Base-by-base conservation (phyloP, 2,329 filamentous ascomycete species). In the Penicillium sp. region DNA sequence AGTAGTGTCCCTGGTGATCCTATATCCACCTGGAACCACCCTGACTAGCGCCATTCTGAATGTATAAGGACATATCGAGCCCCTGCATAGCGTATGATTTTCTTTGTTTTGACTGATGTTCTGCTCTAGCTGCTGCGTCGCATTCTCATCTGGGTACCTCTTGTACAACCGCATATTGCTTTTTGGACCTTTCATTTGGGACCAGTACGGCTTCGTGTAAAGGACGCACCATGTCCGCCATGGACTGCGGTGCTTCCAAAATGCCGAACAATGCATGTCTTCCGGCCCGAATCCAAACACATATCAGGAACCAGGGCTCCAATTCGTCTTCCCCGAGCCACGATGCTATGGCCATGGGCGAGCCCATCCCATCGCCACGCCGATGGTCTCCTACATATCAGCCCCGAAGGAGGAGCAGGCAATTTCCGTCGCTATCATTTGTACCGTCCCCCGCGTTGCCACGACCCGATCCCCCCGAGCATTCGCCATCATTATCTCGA, bases 401-500 rank as follows among this genome's bases (percentile, higher is more conserved):
- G 35, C 57, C 56, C 28, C 47, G 59, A 22, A 55, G 56, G 39
- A 57, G 53, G 35, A 59, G 55, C 27, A 59, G 55, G 33, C 60
- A 60, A 38, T 50, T 55, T 25, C 58, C 56, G 25, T 59, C 59
- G 4, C 48, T 64, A 28, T 64, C 62, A 23, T 65, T 64, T 37
- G 46, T 61, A 31, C 54, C 59, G 11, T 53, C 61, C 27, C 55
- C 56, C 6, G 48, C 48, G 23, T 17, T 47, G 17, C 51, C 54
- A 15, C 59, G 56, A 5, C 44, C 47, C 25, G 62, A 64, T 18
- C 44, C 54, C 15, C 37, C 50, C 13, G 59, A 63, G 17, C 53
- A 56, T 37, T 51, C 56, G n/a, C 40, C 45, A 13, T 43, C 53
- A 9, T 46, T 54, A 23, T 33, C 48, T 14, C 48, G 55, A 39